These are phyloP conservation scores for Nemania sp. DNA, from an alignment of 2,329 filamentous ascomycete species.

Conservation along the genomic window DNA sequence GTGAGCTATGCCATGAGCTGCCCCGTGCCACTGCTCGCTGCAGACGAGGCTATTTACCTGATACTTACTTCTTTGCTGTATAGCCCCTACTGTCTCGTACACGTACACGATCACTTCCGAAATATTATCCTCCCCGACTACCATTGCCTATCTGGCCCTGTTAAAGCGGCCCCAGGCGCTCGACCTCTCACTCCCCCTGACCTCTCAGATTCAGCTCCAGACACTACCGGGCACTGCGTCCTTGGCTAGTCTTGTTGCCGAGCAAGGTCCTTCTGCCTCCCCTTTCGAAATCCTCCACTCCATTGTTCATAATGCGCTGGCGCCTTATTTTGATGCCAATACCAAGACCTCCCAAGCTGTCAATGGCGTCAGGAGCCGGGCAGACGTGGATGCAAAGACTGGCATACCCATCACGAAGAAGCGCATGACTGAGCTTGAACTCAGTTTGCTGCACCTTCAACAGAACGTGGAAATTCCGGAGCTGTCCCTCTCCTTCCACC, in stretches of 20 bases:
- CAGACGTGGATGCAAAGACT: conserved; percentile 88
- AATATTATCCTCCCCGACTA: conserved; percentile 78
- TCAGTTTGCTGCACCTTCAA: conserved; percentile 87
- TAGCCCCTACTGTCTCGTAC: conserved; percentile 59
- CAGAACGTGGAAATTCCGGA: conserved; percentile 98
- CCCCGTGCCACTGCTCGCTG: background rate
- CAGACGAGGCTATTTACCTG: background rate
- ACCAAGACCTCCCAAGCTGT: conserved; percentile 77
- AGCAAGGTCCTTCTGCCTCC: conserved; percentile 74
- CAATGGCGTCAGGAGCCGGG: conserved; percentile 70
- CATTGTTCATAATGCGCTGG: conserved; percentile 86
- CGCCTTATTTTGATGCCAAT: conserved; percentile 96
- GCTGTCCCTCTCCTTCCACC: conserved; percentile 83
- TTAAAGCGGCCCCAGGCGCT: conserved; percentile 89
- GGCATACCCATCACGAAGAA: conserved; percentile 98
- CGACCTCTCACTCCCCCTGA: conserved; percentile 79
- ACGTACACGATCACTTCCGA: conserved; percentile 82
- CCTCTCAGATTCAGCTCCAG: conserved; percentile 88
- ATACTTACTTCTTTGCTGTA: conserved; percentile 35
- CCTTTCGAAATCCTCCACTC: conserved; percentile 93
- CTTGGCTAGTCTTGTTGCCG: conserved; percentile 66
- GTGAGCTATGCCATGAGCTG: conserved; percentile 44
- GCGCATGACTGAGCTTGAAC: conserved; percentile 90
- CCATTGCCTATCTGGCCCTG: conserved; percentile 82
- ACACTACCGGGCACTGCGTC: conserved; percentile 84